phyloP scores from a whole-genome alignment of 371 early-diverging fungal species.

The Lichtheimia corymbifera region DNA sequence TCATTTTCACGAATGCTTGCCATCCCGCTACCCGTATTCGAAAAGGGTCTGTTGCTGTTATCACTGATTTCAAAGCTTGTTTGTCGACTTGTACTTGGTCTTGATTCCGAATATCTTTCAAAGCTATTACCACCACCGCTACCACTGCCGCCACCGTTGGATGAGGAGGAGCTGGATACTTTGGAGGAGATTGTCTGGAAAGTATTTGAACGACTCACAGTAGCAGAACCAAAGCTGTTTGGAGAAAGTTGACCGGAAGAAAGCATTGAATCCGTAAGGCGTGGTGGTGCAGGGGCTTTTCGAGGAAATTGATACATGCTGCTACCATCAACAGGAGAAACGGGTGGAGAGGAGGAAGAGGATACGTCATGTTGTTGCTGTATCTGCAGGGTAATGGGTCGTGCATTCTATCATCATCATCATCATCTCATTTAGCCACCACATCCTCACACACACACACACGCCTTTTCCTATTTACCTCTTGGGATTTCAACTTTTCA shows the following conservation, averaged over 20 bases:
- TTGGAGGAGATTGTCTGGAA: slow-evolving; percentile 45
- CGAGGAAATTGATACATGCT: slow-evolving; percentile 44
- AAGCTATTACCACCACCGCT: no score
- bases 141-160: background rate
- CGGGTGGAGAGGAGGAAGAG: slow-evolving; percentile 6
- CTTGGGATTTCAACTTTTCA: slow-evolving; percentile 22
- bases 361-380: background rate
- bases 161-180: slow-evolving; percentile 22
- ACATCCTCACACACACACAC: no score
- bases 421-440: no score
- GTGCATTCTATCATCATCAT: background rate
- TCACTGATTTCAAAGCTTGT: background rate
- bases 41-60: no score
- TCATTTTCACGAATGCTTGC: slow-evolving; percentile 6
- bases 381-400: background rate
- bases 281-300: slow-evolving; percentile 47
- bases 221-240: slow-evolving; percentile 28
- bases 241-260: slow-evolving; percentile 25
- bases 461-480: background rate
- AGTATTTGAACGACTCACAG: slow-evolving; percentile 45
- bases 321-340: slow-evolving; percentile 21
- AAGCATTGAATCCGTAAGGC: slow-evolving; percentile 10
- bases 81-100: slow-evolving; percentile 1
- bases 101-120: background rate
- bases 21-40: background rate